Base-by-base conservation (phyloP, 805 yeast species). In the Gaillardinia entomophila region DNA sequence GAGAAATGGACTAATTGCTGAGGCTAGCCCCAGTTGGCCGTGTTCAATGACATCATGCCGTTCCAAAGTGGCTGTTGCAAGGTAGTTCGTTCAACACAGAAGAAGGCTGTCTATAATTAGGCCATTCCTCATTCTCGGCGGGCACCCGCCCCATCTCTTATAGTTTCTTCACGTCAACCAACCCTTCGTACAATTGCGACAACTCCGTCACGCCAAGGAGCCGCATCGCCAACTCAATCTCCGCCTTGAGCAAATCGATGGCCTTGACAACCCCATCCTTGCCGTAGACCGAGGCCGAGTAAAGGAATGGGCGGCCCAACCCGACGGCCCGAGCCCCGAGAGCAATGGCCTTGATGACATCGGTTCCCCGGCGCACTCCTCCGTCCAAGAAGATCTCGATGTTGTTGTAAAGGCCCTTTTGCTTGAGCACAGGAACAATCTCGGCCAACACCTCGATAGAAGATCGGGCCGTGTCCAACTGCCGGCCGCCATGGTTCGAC, bases 261-360 rank as follows among this genome's bases (percentile, higher is more conserved):
- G 44, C 44, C 30, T 38, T 42, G 3, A 32, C 29, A n/a, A 40
- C 44, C 4, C 44, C 42, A 11, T 38, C 44, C 28, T 42, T 44
- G 13, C 44, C 42, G 33, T 40, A 40, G 18, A 38, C 36, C 6
- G 44, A 32, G 14, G 37, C 40, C 19, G 42, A 40, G 13, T 33
- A 33, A 18, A 33, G 26, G 27, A 33, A 29, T 5, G 33, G 33
- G 3, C 36, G 19, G 13, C 36, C 36, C 29, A 33, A 16, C 6
- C 36, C 36, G 12, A 33, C 36, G 2, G 32, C 36, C 14, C 13
- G 16, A 5, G 36, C 36, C 6, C 36, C 36, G 16, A 33, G 14
- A 11, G 32, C 28, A 3, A 33, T 11, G 1, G 33, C 32, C 30
- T 33, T 33, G 30, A 33, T 22, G 16, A 33, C 29, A 16, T 33